phyloP scores from a whole-genome alignment of 78 protist species.

The Creolimax fragrantissima region DNA sequence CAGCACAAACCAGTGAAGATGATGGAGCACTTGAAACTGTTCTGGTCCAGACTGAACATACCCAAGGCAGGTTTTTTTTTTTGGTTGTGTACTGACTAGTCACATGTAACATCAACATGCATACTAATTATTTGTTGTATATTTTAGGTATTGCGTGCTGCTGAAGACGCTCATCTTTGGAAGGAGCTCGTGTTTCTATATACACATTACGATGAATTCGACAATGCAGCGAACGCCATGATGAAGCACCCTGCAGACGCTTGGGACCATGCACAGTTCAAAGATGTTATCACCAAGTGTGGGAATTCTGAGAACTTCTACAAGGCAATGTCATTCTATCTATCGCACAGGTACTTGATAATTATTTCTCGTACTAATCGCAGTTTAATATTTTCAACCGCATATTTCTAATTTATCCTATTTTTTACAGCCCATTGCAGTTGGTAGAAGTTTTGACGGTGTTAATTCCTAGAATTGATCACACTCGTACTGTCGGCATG shows the following conservation, averaged over 20 bases:
- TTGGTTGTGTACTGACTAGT: background rate
- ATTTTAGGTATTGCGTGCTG: constrained; percentile 50
- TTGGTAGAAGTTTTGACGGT: constrained; percentile 69
- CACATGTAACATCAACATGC: background rate
- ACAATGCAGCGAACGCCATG: constrained; percentile 88
- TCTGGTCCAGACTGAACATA: constrained; percentile 77
- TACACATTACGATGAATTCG: constrained; percentile 89
- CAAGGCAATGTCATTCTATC: constrained; percentile 81
- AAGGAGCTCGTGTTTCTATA: constrained; percentile 89
- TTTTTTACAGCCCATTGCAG: background rate
- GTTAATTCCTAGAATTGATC: constrained; percentile 73
- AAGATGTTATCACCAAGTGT: constrained; percentile 78
- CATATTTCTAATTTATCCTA: constrained; percentile 4
- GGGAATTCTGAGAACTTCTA: constrained; percentile 88
- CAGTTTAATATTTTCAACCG: background rate
- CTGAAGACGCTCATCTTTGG: constrained; percentile 85
- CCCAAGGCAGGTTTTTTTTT: constrained; percentile 85
- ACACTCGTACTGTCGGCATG: constrained; percentile 61
- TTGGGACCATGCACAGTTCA: constrained; percentile 87
- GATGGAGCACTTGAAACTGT: constrained; percentile 93
- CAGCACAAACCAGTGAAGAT: constrained; percentile 86
- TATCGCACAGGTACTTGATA: constrained; percentile 49
- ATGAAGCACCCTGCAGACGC: constrained; percentile 89
- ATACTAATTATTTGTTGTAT: background rate
- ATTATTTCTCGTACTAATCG: constrained; percentile 2